Evolutionary conservation across 257 asterid species (phyloP), one percentile per base, ranked within the genome.

Genomic region (Fraxinus excelsior): DNA sequence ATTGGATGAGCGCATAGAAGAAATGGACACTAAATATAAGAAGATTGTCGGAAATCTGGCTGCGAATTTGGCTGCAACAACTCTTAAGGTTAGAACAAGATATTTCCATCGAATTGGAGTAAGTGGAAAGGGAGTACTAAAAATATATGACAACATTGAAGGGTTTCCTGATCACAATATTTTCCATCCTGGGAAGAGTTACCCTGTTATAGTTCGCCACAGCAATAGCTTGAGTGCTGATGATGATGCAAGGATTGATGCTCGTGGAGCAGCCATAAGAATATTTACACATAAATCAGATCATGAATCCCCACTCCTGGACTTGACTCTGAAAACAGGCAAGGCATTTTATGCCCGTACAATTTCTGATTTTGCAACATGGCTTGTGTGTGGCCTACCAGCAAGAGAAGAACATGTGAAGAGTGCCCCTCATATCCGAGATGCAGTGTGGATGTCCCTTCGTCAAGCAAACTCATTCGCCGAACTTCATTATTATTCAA

Each of bases 221-320:
- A 92, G 97, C 88, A 92, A 92, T 80, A 88, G 94, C 80, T 88
- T 92, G 83, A 92, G 96, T 34, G 93, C 96, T 0, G 97, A 92
- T 26, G 97, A 92, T 78, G 97, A 92, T 80, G 97, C 96, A 35
- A 87, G 96, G 75, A 79, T 89, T 0, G 97, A 92, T 70, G 93
- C 96, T 2, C 91, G 96, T 10, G 97, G 97, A 7, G 97, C 97
- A 29, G 88, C 97, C 12, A 70, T 92, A 23, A 82, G 94, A 77
- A 88, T 92, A 75, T 73, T 89, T 31, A 78, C 92, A 5, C 82
- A 84, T 11, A 16, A 76, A 8, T 23, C 79, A 0, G 81, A 83
- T 73, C 37, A 21, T 34, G 81, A 78, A 35, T 72, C 81, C 37
- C 75, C 97, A 1, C n/a, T 93, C 7, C 76, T 93, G 53, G 98